A percentile compares a stretch with the other conserved stretches of the same genome.
Evolutionary conservation across 1,284 basidiomycete genomes (phyloP).

Genomic region (Naganishia sp.): DNA sequence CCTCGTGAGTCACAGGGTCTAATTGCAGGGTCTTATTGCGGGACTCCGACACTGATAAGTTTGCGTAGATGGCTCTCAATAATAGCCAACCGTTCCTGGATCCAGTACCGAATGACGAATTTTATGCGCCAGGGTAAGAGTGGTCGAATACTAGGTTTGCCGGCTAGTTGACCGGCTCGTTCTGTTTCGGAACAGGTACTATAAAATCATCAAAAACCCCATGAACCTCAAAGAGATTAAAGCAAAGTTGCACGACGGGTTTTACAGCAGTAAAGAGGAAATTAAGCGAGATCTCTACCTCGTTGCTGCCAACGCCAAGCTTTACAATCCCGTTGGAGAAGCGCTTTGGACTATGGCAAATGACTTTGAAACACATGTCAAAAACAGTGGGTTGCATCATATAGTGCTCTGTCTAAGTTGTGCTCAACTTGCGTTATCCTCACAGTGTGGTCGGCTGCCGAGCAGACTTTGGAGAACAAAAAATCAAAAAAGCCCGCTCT

Average conservation of each 20-base stretch:
- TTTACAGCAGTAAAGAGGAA: conserved; percentile 76
- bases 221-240: conserved; percentile 92
- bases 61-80: conserved; percentile 13
- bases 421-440: conserved; percentile 40
- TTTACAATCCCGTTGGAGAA: conserved; percentile 73
- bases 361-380: conserved; percentile 74
- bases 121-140: conserved; percentile 37
- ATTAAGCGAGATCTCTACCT: conserved; percentile 86
- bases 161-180: conserved; percentile 77
- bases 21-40: neutral
- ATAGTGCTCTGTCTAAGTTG: conserved; percentile 32
- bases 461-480: conserved; percentile 33
- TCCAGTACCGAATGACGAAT: conserved; percentile 29
- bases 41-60: neutral
- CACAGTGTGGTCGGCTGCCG: conserved; percentile 45
- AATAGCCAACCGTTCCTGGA: conserved; percentile 21
- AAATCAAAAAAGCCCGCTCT: conserved; percentile 3
- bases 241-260: conserved; percentile 80
- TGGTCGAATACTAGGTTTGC: conserved; percentile 6
- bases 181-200: conserved; percentile 74
- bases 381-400: conserved; percentile 66
- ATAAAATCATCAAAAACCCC: conserved; percentile 83
- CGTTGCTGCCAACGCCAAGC: conserved; percentile 83
- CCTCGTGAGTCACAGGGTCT: conserved; percentile 17
- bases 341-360: conserved; percentile 76